These are phyloP conservation scores for Pseudopyricularia cyperi DNA, from an alignment of 2,329 filamentous ascomycete genomes.

Conservation along the genomic window DNA sequence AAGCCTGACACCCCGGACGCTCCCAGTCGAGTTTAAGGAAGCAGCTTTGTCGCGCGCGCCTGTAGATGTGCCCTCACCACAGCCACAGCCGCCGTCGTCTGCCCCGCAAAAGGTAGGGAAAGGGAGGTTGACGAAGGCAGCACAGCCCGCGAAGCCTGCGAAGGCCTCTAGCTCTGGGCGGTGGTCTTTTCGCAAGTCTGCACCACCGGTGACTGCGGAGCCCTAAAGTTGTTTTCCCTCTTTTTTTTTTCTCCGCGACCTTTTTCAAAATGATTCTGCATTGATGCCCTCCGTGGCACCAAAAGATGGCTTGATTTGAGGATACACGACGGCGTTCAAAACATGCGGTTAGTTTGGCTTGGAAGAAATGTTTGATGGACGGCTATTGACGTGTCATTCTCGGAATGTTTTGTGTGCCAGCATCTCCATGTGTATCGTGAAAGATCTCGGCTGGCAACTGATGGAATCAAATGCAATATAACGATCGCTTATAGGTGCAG, in stretches of 20 bases:
- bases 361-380: too few relatives aligned
- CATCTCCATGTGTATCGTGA: too few relatives aligned
- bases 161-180: slow-evolving; percentile 16
- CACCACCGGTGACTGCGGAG: neutral
- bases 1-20: neutral
- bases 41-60: neutral
- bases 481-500: too few relatives aligned
- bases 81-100: neutral
- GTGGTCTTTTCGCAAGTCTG: slow-evolving; percentile 13
- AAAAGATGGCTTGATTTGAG: too few relatives aligned
- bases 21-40: neutral
- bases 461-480: too few relatives aligned
- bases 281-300: too few relatives aligned
- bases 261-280: neutral
- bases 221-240: neutral
- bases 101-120: slow-evolving; percentile 6
- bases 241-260: neutral
- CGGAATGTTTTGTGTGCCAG: too few relatives aligned
- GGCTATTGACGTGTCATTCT: too few relatives aligned
- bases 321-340: too few relatives aligned
- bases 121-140: slow-evolving; percentile 13
- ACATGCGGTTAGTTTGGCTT: too few relatives aligned
- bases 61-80: neutral
- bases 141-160: slow-evolving; percentile 10
- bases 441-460: too few relatives aligned